Base-by-base conservation (phyloP, 1,284 basidiomycete genomes). In the Wolfiporia cocos region DNA sequence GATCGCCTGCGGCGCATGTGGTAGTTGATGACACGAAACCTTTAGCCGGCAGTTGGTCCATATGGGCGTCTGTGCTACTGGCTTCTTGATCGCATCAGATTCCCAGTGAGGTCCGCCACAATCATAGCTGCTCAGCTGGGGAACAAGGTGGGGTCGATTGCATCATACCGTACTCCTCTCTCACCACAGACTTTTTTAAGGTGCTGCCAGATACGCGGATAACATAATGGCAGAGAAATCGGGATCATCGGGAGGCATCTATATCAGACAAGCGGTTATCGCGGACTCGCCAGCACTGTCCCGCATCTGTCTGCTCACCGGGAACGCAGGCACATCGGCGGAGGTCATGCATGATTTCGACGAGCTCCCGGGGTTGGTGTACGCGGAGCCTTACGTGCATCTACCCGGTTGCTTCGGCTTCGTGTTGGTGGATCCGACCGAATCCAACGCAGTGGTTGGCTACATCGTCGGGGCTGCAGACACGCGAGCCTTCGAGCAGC, bases 271-370 rank as follows among this genome's bases (percentile, higher is more conserved):
- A 50, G 80, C 70, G n/a, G 70, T 66, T 26, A 63, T 67, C 42
- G 61, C 61, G 12, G 86, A 89, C 52, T 68, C 68, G 11, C 56
- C 65, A 2, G 68, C 75, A 0, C 64, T 89, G 35, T 81, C 79
- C 42, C 71, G 64, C 39, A 83, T 89, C 52, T 89, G 86, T 56
- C 70, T 89, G 30, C 68, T 84, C 42, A 89, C 86, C 3, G 82
- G 71, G 11, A 71, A 83, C 44, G 82, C 81, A 26, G 86, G 86
- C 33, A 63, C 64, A 48, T 79, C 81, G 44, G 83, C 81, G 20
- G 78, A 79, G 56, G 50, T 53, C 23, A 64, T 78, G 20, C 81
- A 86, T 63, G 71, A 75, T 23, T 71, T 70, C 50, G 65, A 63
- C 15, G 81, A 84, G 50, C 72, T 87, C 22, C 78, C 76, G 5